phyloP scores from a whole-genome alignment of 2,329 filamentous ascomycete species.

The Aspergillus sp. region DNA sequence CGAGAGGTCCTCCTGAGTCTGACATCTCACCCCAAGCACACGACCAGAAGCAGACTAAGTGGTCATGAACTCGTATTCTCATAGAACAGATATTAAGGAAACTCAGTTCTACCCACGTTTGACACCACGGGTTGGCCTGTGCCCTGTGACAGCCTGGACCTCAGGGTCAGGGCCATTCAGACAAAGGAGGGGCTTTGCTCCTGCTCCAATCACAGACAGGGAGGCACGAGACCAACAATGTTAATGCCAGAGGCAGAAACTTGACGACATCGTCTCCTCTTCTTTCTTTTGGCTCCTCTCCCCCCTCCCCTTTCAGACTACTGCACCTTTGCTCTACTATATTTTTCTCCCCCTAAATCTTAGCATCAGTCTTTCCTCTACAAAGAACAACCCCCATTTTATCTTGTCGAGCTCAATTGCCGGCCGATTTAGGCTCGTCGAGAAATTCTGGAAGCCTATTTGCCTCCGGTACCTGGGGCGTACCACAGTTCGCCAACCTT shows the following conservation, averaged over 20 bases:
- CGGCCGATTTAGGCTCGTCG: background rate
- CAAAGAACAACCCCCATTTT: background rate
- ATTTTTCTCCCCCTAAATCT: constrained; percentile 19
- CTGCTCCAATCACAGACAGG: constrained; percentile 14
- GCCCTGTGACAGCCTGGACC: background rate
- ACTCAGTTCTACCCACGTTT: constrained; percentile 8
- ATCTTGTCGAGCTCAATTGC: constrained; percentile 17
- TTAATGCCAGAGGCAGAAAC: background rate
- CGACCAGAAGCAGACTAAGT: background rate
- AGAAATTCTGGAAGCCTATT: background rate
- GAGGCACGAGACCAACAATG: constrained; percentile 18
- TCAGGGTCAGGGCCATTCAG: background rate
- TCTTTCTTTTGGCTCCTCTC: background rate
- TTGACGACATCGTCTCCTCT: constrained; percentile 11
- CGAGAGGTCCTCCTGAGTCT: background rate
- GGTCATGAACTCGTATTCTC: background rate
- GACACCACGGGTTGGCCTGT: background rate
- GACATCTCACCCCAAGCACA: background rate
- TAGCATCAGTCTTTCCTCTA: constrained; percentile 10
- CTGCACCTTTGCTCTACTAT: constrained; percentile 2
- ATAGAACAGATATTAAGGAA: background rate
- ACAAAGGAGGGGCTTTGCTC: constrained; percentile 13
- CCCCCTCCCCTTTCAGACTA: background rate
- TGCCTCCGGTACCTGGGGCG: background rate
- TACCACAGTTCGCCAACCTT: constrained; percentile 1